A percentile compares a stretch with the other conserved stretches of the same genome.
Conservation (phyloP, 2,329 filamentous ascomycete species). For the Cladosporium velox region DNA sequence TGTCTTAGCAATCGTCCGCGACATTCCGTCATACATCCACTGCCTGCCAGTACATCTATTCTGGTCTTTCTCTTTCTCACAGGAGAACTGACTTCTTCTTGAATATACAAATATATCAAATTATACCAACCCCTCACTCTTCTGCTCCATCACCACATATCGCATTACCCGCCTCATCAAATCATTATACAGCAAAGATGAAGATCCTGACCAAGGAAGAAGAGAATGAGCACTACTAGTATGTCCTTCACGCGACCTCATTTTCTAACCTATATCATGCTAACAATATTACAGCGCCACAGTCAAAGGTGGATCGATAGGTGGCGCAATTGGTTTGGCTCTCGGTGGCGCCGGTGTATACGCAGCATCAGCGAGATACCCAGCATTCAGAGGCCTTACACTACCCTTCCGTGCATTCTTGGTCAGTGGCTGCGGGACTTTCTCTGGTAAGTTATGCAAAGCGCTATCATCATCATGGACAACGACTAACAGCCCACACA, state of each 20-base stretch:
- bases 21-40: slow-evolving; percentile 20
- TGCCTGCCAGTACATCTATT: neutral
- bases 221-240: slow-evolving; percentile 81
- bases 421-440: slow-evolving; percentile 77
- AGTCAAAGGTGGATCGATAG: slow-evolving; percentile 74
- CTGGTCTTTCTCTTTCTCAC: neutral
- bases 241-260: slow-evolving; percentile 31
- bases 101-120: neutral
- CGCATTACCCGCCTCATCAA: neutral
- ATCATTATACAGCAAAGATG: slow-evolving; percentile 56
- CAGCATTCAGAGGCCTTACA: slow-evolving; percentile 77
- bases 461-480: neutral
- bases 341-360: slow-evolving; percentile 68
- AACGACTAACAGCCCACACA: slow-evolving; percentile 22
- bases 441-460: slow-evolving; percentile 57
- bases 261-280: neutral
- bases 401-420: slow-evolving; percentile 91
- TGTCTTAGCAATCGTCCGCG: slow-evolving; percentile 8
- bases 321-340: slow-evolving; percentile 68
- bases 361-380: slow-evolving; percentile 69
- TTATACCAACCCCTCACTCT: neutral
- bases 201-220: slow-evolving; percentile 96
- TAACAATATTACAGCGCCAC: slow-evolving; percentile 57
- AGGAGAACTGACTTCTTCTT: neutral
- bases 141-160: neutral